A percentile compares a stretch with the other conserved stretches of the same genome.
phyloP scores from a whole-genome alignment of 768 basidiomycete species.

The Crepidotus variabilis region DNA sequence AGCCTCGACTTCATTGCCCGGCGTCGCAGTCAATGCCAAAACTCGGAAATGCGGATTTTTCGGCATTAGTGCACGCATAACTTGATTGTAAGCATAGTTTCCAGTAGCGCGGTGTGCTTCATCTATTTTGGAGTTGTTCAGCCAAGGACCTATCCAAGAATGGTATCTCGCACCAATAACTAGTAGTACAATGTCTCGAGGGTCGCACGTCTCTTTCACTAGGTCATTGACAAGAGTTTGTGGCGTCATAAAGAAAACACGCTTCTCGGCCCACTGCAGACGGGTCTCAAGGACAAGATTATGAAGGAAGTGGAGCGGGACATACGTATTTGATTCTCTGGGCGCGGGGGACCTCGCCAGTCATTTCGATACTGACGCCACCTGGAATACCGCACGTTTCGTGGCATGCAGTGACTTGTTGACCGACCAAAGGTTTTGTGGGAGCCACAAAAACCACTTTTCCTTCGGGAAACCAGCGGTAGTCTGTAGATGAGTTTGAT shows the following conservation, averaged over 20 bases:
- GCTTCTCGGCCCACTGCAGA: constrained; percentile 71
- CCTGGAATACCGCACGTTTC: constrained; percentile 91
- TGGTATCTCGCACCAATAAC: constrained; percentile 65
- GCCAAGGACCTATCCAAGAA: not conserved
- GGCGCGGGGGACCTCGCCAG: constrained; percentile 51
- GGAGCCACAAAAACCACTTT: constrained; percentile 95
- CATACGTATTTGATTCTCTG: constrained; percentile 4
- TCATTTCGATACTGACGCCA: constrained; percentile 80
- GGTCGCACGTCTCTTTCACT: constrained; percentile 66
- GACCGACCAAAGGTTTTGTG: constrained; percentile 92
- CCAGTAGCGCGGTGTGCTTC: constrained; percentile 96
- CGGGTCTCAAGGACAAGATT: not conserved
- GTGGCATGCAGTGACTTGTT: constrained; percentile 93
- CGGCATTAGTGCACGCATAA: constrained; percentile 86
- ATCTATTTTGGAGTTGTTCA: constrained; percentile 41
- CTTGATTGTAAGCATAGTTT: constrained; percentile 88
- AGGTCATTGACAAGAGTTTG: constrained; percentile 93
- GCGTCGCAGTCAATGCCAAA: constrained; percentile 93
- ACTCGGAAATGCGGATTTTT: constrained; percentile 93
- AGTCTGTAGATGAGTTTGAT: constrained; percentile 45
- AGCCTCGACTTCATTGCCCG: constrained; percentile 80
- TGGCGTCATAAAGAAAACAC: constrained; percentile 94
- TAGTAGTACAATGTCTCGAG: constrained; percentile 75
- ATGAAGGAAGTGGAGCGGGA: not conserved
- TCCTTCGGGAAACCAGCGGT: constrained; percentile 89